A percentile compares a stretch with the other conserved stretches of the same genome.
Evolutionary conservation across 768 basidiomycete species (phyloP).

Genomic region (Tephrocybe sp.): DNA sequence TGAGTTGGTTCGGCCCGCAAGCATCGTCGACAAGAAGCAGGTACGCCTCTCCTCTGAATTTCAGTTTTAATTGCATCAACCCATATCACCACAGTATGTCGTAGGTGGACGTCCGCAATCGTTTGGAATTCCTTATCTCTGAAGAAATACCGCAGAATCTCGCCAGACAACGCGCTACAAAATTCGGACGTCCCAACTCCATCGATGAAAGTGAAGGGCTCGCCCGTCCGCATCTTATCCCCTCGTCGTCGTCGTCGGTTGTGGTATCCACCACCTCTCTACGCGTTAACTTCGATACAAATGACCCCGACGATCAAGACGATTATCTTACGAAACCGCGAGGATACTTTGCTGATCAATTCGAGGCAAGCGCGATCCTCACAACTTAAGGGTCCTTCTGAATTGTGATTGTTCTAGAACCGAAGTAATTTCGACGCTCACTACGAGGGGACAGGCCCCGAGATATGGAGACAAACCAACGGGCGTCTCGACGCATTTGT

Average conservation of each 20-base stretch:
- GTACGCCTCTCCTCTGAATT: conserved; percentile 34
- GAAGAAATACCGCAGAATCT: conserved; percentile 62
- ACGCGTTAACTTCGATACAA: conserved; percentile 35
- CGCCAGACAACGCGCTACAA: conserved; percentile 73
- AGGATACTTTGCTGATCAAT: conserved; percentile 96
- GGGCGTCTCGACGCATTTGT: conserved; percentile 84
- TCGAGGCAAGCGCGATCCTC: conserved; percentile 50
- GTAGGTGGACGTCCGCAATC: conserved; percentile 38
- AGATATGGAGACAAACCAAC: conserved; percentile 92
- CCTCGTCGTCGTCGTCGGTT: conserved; percentile 47
- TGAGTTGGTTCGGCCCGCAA: conserved; percentile 87
- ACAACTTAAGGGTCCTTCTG: background rate
- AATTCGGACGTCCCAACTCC: conserved; percentile 57
- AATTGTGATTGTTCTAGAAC: conserved; percentile 48
- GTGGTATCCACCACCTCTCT: conserved; percentile 54
- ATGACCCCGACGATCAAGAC: conserved; percentile 35
- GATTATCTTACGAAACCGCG: conserved; percentile 55
- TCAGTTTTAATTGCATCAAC: background rate
- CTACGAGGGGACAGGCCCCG: conserved; percentile 86
- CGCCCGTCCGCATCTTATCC: conserved; percentile 29
- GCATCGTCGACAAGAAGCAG: conserved; percentile 97
- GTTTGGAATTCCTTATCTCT: background rate
- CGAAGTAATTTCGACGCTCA: conserved; percentile 90
- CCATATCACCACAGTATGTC: conserved; percentile 50
- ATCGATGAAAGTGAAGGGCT: conserved; percentile 22